Evolutionary conservation across 2,329 filamentous ascomycete genomes (phyloP), one percentile per base, ranked within the genome.

Genomic region (Colletotrichum tropicicola): DNA sequence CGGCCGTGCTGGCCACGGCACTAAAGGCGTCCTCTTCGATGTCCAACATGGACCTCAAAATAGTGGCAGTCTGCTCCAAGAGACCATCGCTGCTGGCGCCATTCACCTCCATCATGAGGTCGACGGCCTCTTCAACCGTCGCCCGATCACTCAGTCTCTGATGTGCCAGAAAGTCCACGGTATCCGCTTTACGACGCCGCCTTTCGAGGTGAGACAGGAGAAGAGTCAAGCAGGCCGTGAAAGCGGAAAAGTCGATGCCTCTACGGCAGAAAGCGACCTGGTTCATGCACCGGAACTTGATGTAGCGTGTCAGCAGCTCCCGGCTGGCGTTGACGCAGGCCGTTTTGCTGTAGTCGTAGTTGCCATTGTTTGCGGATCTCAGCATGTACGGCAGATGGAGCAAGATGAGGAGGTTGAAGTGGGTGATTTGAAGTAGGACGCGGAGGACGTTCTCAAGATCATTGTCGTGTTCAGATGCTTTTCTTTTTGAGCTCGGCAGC

Each of bases 141-240:
- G 72, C 78, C 6, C 78, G 74, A 66, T 83, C 80, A 48, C 73
- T 70, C 1, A 72, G 60, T 4, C 73, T 72, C 59, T 82, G 80
- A 62, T 82, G 78, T 6, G 71, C 73, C 0, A 82, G 72, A 15
- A 77, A 62, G 61, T 77, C 74, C 19, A 69, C 69, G 5, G 49
- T 49, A 4, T 61, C 48, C 2, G 27, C 6, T 1, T 19, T 19
- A 19, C 12, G 4, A 30, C 3, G 21, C 30, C 23, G 32, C 49
- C 25, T 65, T 58, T 76, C 73, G 10, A 80, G 64, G 48, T 80
- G 75, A 10, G 75, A 75, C 7, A 81, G 68, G 5, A 78, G 30
- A 3, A 82, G 69, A 4, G 78, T 76, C 69, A 79, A 74, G 6
- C 70, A 72, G 5, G 78, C 77, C 66, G 77, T 66, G 5, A 81